Conservation (phyloP, 352 stramenopile species). For the Globisporangium alternatum region DNA sequence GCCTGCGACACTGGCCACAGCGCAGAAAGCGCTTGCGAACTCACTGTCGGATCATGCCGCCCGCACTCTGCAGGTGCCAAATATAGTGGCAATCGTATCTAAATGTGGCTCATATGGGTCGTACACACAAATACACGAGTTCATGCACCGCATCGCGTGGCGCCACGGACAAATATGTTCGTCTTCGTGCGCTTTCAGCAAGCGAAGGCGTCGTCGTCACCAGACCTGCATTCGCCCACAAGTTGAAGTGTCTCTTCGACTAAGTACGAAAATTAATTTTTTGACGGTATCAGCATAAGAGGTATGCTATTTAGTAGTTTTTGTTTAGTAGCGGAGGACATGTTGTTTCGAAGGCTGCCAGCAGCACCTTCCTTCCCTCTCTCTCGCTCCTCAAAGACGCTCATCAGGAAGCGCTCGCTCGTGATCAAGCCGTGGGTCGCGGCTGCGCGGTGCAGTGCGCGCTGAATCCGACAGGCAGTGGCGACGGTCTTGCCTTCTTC, state of each 20-base stretch:
- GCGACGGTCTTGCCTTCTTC: neutral
- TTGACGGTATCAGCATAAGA: neutral
- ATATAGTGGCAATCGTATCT: neutral
- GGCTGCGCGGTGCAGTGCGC: neutral
- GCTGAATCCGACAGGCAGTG: neutral
- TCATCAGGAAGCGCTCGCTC: too few relatives aligned
- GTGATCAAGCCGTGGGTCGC: neutral
- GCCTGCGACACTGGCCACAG: neutral
- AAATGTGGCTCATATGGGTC: neutral
- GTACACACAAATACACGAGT: neutral
- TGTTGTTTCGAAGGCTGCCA: neutral
- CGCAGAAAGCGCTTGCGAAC: too few relatives aligned
- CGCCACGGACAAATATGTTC: too few relatives aligned
- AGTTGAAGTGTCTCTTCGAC: constrained; percentile 5
- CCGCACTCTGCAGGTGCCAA: neutral
- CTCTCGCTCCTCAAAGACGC: too few relatives aligned
- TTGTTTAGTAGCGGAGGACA: neutral
- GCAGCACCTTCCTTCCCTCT: too few relatives aligned
- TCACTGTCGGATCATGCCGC: too few relatives aligned
- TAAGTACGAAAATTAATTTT: neutral
- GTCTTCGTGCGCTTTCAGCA: neutral
- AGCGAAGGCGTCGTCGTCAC: neutral
- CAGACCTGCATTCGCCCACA: neutral
- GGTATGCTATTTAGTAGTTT: neutral
- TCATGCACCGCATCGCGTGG: neutral